Evolutionary conservation across 2,329 filamentous ascomycete genomes (phyloP).

Genomic region (Colletotrichum zoysiae): DNA sequence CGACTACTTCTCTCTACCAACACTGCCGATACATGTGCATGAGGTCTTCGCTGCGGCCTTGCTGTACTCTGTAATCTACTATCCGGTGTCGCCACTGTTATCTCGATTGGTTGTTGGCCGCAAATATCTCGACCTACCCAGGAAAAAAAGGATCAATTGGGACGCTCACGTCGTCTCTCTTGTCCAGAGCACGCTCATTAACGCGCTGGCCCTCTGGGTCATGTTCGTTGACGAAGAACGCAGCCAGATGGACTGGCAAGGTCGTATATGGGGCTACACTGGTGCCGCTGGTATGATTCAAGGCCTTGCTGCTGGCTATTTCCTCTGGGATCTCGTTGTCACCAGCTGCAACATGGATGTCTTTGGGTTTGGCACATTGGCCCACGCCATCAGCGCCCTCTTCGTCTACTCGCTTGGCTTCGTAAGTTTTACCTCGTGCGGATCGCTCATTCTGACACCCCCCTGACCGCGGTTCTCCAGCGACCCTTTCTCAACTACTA

Average conservation of each 20-base stretch:
- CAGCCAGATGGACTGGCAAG: conserved; percentile 72
- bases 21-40: conserved; percentile 82
- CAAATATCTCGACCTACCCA: conserved; percentile 73
- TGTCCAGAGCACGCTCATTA: conserved; percentile 80
- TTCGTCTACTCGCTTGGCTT: conserved; percentile 83
- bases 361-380: conserved; percentile 82
- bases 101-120: conserved; percentile 72
- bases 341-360: conserved; percentile 76
- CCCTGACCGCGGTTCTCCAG: conserved; percentile 57
- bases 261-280: conserved; percentile 83
- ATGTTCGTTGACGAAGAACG: conserved; percentile 78
- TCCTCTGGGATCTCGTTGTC: conserved; percentile 83
- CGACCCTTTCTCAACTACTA: conserved; percentile 89
- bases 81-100: conserved; percentile 74
- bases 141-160: conserved; percentile 80
- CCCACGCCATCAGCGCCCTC: conserved; percentile 81
- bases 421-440: conserved; percentile 64
- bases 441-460: conserved; percentile 4
- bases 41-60: conserved; percentile 76
- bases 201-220: conserved; percentile 78
- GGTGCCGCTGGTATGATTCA: conserved; percentile 79
- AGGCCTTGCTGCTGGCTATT: conserved; percentile 83
- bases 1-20: conserved; percentile 70
- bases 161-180: conserved; percentile 89
- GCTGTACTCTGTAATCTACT: conserved; percentile 77